phyloP scores from a whole-genome alignment of 2,329 filamentous ascomycete genomes.

The Fusarium sp. region DNA sequence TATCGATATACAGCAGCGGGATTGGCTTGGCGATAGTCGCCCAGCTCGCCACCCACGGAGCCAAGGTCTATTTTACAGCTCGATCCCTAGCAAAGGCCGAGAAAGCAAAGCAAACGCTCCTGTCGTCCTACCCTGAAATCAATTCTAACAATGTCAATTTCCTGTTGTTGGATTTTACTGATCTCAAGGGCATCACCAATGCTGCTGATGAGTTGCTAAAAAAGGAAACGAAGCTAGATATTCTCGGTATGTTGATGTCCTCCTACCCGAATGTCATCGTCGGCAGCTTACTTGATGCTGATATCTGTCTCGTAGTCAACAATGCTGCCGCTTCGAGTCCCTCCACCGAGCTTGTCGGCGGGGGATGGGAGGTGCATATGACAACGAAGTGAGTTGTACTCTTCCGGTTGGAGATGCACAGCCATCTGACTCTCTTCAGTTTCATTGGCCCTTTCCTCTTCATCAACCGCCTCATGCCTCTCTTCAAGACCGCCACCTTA shows the following conservation, averaged over 20 bases:
- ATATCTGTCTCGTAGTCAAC: slow-evolving; percentile 42
- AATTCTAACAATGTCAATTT: not conserved
- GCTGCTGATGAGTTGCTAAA: not conserved
- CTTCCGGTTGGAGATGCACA: not conserved
- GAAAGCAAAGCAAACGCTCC: not conserved
- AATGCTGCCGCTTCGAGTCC: slow-evolving; percentile 30
- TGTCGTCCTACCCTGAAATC: not conserved
- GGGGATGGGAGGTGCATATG: slow-evolving; percentile 47
- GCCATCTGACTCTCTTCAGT: slow-evolving; percentile 31
- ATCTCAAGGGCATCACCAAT: not conserved
- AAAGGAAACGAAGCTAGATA: slow-evolving; percentile 12
- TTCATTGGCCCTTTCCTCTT: slow-evolving; percentile 49
- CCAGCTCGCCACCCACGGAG: slow-evolving; percentile 1
- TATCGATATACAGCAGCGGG: not conserved
- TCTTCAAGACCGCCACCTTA: slow-evolving; percentile 42
- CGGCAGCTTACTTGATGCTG: not conserved
- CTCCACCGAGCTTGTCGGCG: slow-evolving; percentile 22
- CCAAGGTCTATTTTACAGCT: slow-evolving; percentile 14
- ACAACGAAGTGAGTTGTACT: slow-evolving; percentile 34
- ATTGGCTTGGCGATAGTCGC: slow-evolving; percentile 11
- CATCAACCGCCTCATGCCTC: slow-evolving; percentile 47
- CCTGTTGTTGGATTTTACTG: not conserved
- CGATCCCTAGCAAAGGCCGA: not conserved
- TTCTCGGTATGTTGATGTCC: slow-evolving; percentile 18
- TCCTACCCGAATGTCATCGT: too few species aligned